Evolutionary conservation across 257 asterid species (phyloP).

Genomic region (Solanum chiquidenum): DNA sequence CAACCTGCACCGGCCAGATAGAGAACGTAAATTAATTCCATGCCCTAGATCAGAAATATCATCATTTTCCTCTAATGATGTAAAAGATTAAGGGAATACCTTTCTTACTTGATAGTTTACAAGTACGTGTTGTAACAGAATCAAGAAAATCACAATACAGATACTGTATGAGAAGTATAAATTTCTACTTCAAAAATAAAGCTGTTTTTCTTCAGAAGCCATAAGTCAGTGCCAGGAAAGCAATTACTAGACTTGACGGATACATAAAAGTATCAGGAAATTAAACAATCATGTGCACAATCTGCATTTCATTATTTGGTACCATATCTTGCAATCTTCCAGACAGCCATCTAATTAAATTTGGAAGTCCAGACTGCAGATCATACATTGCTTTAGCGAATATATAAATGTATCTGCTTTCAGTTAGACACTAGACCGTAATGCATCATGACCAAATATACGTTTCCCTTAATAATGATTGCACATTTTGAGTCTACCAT

Average conservation of each 20-base stretch:
- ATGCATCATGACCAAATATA: not conserved
- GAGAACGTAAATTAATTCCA: not conserved
- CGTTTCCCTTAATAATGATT: not conserved
- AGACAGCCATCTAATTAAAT: not conserved
- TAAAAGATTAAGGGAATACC: not conserved
- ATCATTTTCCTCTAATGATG: not conserved
- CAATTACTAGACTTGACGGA: not conserved
- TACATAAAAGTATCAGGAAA: not conserved
- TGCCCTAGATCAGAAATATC: not conserved
- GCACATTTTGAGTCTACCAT: not conserved
- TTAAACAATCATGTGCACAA: not conserved
- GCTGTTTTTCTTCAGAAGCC: not conserved
- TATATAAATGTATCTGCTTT: not conserved
- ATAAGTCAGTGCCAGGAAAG: not conserved
- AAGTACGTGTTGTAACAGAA: not conserved
- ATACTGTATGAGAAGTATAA: not conserved
- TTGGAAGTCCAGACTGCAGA: not conserved
- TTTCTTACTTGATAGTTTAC: not conserved
- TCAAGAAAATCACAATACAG: not conserved
- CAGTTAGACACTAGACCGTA: not conserved
- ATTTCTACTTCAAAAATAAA: not conserved
- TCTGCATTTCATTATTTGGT: not conserved
- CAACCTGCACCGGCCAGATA: slow-evolving; percentile 47
- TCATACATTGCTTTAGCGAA: not conserved
- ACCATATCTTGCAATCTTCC: not conserved